Percentiles rank a stretch among this genome's conserved stretches.
Conservation (phyloP, 2,329 filamentous ascomycete genomes). For the Curvularia eragrostidis region DNA sequence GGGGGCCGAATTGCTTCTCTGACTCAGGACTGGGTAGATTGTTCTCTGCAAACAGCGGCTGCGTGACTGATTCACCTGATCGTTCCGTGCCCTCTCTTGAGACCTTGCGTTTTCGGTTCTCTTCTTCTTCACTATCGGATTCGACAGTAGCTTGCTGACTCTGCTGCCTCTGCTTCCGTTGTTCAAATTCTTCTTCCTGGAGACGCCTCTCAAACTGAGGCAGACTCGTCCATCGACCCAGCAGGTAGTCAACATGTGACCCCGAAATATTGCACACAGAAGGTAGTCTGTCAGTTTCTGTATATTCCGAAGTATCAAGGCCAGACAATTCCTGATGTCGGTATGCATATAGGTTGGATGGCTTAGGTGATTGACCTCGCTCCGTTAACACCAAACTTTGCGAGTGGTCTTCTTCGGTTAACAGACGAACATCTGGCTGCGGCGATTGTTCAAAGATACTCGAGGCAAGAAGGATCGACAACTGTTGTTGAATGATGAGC, state of each 20-base stretch:
- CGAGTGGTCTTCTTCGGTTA: constrained; percentile 43
- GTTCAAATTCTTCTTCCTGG: constrained; percentile 31
- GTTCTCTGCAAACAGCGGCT: constrained; percentile 41
- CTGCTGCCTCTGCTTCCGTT: constrained; percentile 33
- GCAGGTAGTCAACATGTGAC: constrained; percentile 34
- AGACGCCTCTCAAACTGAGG: constrained; percentile 41
- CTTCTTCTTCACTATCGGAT: constrained; percentile 45
- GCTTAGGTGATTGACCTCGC: constrained; percentile 21
- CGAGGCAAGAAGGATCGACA: constrained; percentile 40
- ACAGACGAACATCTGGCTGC: constrained; percentile 22
- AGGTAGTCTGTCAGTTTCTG: constrained; percentile 32
- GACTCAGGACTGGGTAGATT: constrained; percentile 30
- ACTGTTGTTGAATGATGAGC: constrained; percentile 50
- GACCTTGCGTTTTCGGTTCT: constrained; percentile 18
- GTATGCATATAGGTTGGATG: constrained; percentile 36
- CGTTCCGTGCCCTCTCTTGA: constrained; percentile 18
- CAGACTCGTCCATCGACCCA: constrained; percentile 45
- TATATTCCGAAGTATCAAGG: constrained; percentile 30
- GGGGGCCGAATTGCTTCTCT: constrained; percentile 26
- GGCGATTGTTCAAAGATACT: constrained; percentile 28
- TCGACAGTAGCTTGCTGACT: constrained; percentile 44
- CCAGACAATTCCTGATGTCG: constrained; percentile 37
- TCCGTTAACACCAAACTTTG: constrained; percentile 29
- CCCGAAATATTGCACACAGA: constrained; percentile 34
- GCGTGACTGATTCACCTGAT: constrained; percentile 27